These are phyloP conservation scores for Nigrospora osmanthi DNA, from an alignment of 2,329 filamentous ascomycete genomes.

Conservation along the genomic window DNA sequence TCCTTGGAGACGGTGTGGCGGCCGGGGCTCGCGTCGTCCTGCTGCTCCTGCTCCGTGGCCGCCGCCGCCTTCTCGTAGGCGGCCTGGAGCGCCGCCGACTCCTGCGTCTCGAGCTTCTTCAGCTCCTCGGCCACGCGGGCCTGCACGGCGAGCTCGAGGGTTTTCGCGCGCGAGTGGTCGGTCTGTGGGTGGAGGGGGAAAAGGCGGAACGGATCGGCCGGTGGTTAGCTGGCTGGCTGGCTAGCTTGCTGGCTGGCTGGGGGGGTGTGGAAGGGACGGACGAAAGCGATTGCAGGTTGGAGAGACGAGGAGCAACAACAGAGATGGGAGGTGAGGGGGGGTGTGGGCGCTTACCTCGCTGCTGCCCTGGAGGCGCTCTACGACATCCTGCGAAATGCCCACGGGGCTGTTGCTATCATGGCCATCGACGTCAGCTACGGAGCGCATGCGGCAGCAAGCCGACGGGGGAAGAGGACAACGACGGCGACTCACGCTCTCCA, in stretches of 20 bases:
- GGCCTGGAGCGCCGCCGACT: slow-evolving; percentile 59
- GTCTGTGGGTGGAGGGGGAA: slow-evolving; percentile 45
- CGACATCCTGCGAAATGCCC: slow-evolving; percentile 68
- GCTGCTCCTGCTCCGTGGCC: slow-evolving; percentile 16
- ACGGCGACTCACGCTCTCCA: slow-evolving; percentile 56
- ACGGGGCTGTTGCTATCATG: slow-evolving; percentile 34
- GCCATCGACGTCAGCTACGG: slow-evolving; percentile 10
- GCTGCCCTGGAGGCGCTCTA: slow-evolving; percentile 76
- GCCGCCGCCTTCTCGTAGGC: slow-evolving; percentile 50
- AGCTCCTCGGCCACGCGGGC: slow-evolving; percentile 80
- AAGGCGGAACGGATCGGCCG: no score
- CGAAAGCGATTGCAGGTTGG: no score
- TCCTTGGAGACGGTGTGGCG: slow-evolving; percentile 49
- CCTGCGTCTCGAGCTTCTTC: slow-evolving; percentile 64
- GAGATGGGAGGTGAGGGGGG: not conserved
- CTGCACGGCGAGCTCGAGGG: slow-evolving; percentile 82
- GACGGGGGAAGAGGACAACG: not conserved
- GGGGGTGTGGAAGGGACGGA: no score
- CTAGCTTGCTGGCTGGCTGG: no score
- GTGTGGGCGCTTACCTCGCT: slow-evolving; percentile 58
- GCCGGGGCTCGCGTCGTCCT: slow-evolving; percentile 19
- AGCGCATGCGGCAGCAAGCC: not conserved
- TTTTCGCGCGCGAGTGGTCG: slow-evolving; percentile 77
- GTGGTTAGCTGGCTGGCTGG: no score
- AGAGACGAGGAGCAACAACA: not conserved